Base-by-base conservation (phyloP, 2,329 filamentous ascomycete genomes). In the Cordyceps tenuipes region DNA sequence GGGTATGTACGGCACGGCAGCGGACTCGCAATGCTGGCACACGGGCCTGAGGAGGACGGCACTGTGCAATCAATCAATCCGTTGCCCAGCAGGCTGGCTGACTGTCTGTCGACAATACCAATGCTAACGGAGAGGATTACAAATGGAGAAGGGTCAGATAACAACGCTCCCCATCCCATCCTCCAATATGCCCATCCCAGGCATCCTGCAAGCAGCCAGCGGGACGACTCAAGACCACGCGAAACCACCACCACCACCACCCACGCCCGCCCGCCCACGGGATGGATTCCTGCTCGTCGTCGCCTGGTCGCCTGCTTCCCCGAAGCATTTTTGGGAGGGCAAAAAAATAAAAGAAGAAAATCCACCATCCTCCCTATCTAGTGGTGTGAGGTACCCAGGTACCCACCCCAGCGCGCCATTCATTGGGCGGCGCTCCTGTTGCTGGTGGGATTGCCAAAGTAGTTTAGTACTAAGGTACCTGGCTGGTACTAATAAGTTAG, bases 391-490 rank as follows among this genome's bases (percentile, higher is more conserved):
- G 46, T 39, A 56, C 43, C 53, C 44, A 58, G 29, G 56, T 58
- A 58, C 56, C 56, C 56, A 58, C 56, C 34, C 44, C 10, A 26
- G 56, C 47, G 47, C 36, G 47, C 47, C 47, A 43, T 58, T 50
- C 36, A 58, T 51, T 34, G 56, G 47, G 56, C 47, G 56, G 46
- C 56, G 56, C 56, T 51, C 46, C 31, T 58, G 17, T 31, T 12
- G 44, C 47, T 58, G 56, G 56, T 58, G 56, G 56, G 47, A 58
- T 58, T 58, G 56, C 21, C 55, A 57, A 50, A 57, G 46, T 49
- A 41, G 55, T 23, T 23, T 23, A 23, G 23, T 4, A n/a, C n/a
- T n/a, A n/a, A 23, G 23, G 23, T 23, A 23, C 23, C 23, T 23
- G 23, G 23, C 23, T 23, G 23, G 23, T 23, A 23, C 23, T 23